Evolutionary conservation across 2,329 filamentous ascomycete species (phyloP).

Genomic region (Aspergillus sp.): DNA sequence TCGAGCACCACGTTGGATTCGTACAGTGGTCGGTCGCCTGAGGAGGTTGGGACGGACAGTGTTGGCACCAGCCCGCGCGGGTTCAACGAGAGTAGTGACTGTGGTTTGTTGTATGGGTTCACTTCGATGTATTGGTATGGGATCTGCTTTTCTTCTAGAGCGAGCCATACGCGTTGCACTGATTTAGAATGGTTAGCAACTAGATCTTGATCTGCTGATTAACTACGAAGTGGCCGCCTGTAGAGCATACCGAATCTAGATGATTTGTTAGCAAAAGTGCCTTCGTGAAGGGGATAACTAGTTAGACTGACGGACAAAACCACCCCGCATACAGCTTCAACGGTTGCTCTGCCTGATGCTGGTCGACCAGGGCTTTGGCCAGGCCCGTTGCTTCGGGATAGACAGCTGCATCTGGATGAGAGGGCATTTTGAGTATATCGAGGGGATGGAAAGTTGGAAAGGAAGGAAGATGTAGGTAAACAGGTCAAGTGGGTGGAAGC

Average conservation of each 20-base stretch:
- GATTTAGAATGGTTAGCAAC: slow-evolving; percentile 7
- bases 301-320: slow-evolving; percentile 60
- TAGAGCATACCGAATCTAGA: slow-evolving; percentile 34
- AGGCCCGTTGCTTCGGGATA: slow-evolving; percentile 47
- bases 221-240: background rate
- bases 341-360: slow-evolving; percentile 34
- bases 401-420: slow-evolving; percentile 43
- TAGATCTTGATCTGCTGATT: background rate
- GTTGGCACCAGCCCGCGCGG: slow-evolving; percentile 75
- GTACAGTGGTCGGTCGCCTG: slow-evolving; percentile 60
- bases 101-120: slow-evolving; percentile 73
- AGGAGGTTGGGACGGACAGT: slow-evolving; percentile 41
- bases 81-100: slow-evolving; percentile 68
- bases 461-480: background rate
- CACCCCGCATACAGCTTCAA: slow-evolving; percentile 69
- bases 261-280: slow-evolving; percentile 4
- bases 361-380: slow-evolving; percentile 39
- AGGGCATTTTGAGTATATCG: slow-evolving; percentile 19
- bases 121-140: slow-evolving; percentile 75
- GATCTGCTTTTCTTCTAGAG: slow-evolving; percentile 70
- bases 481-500: background rate
- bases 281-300: background rate
- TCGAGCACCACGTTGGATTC: slow-evolving; percentile 73
- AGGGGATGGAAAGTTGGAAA: background rate
- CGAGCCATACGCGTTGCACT: slow-evolving; percentile 71